Evolutionary conservation across 345 rosid genomes (phyloP).

Genomic region (Cardamine occulta): DNA sequence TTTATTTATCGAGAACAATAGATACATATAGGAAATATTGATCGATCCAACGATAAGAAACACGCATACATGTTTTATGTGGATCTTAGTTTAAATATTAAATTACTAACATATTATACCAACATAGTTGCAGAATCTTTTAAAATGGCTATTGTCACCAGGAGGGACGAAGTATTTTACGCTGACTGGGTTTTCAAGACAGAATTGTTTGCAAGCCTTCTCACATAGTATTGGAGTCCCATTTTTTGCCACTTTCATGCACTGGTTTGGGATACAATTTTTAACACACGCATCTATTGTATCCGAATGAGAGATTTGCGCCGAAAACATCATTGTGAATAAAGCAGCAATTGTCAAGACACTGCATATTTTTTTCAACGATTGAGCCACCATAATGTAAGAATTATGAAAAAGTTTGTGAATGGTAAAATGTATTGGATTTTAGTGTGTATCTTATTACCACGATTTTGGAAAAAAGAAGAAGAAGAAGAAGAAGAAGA

Average conservation of each 20-base stretch:
- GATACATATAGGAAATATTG: background rate
- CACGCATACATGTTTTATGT: background rate
- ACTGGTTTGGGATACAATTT: background rate
- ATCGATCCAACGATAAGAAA: background rate
- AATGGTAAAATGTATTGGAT: background rate
- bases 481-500: background rate
- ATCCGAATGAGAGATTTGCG: background rate
- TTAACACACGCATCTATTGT: background rate
- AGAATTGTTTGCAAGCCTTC: background rate
- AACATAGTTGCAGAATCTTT: background rate
- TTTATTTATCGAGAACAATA: background rate
- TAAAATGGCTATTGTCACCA: background rate
- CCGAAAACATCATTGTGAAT: background rate
- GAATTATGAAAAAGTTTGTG: background rate
- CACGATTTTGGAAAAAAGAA: background rate
- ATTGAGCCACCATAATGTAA: background rate
- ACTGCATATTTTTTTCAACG: background rate
- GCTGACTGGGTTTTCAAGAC: background rate
- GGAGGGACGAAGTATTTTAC: background rate
- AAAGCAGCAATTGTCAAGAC: background rate
- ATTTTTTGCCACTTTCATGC: slow-evolving; percentile 7
- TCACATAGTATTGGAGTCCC: background rate
- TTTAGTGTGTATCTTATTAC: background rate
- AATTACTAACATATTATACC: background rate
- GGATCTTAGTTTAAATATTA: too few relatives aligned